Evolutionary conservation across 495 filamentous ascomycete genomes (phyloP).

Genomic region (Parachaetomium inaequale): DNA sequence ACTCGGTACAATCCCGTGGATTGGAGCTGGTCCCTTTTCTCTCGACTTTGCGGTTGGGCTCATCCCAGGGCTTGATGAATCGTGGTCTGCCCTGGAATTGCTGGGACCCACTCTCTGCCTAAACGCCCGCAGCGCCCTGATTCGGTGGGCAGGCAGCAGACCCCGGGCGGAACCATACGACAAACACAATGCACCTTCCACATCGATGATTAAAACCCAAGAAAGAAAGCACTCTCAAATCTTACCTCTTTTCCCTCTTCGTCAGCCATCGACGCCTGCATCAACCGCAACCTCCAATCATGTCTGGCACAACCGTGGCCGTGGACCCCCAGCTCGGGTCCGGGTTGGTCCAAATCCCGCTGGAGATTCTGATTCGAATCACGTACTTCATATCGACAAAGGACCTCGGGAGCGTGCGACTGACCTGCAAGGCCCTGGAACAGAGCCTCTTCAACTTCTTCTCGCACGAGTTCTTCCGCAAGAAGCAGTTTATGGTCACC

Average conservation of each 20-base stretch:
- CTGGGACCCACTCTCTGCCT: neutral
- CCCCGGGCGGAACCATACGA: neutral
- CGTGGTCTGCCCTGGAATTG: neutral
- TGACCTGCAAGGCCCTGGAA: conserved; percentile 47
- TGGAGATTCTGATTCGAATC: conserved; percentile 44
- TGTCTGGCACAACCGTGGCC: neutral
- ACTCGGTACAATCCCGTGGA: no score
- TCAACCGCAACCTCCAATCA: neutral
- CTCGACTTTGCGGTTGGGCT: no score
- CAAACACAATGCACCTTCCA: neutral
- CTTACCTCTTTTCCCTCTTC: neutral
- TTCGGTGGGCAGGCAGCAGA: neutral
- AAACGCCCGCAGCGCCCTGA: neutral
- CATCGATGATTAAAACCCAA: neutral
- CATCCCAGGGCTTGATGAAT: no score
- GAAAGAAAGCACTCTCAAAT: neutral
- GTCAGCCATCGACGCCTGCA: neutral
- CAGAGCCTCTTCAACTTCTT: conserved; percentile 43
- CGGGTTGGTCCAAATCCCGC: conserved; percentile 29
- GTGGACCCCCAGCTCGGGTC: conserved; percentile 16
- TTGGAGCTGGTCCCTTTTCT: no score
- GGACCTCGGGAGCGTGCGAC: conserved; percentile 46
- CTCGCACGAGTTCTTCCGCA: conserved; percentile 52
- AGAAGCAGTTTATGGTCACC: conserved; percentile 53
- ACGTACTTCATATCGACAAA: conserved; percentile 40